Base-by-base conservation (phyloP, 352 stramenopile species). In the Phytophthora agathidicida region DNA sequence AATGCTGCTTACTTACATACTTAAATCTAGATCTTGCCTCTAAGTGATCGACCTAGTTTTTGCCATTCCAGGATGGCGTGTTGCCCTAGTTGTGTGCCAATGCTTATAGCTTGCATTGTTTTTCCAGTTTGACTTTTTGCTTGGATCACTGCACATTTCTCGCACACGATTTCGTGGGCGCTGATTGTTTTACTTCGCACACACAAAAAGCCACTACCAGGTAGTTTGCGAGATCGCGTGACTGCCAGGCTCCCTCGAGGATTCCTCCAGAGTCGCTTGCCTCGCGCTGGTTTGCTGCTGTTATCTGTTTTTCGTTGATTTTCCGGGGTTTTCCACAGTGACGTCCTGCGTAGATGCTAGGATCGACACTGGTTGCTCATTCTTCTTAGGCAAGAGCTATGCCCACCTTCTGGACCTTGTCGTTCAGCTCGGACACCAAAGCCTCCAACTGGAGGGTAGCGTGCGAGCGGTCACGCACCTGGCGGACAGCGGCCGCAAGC, bases 341-440 rank as follows among this genome's bases (percentile, higher is more conserved):
- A 14, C 30, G 49, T 46, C 30, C 17, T 20, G 19, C 17, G 16
- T 27, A n/a, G 26, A 13, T 6, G 32, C 22, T 17, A 28, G 30
- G 11, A 23, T 37, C 26, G 13, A 7, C n/a, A 53, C 26, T 19
- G 28, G 24, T 36, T 60, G 35, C 31, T 67, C 35, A 30, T 17
- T 46, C 60, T 38, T 11, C 26, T 49, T 68, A 91, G 32, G 75
- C 78, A 57, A 89, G 55, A 33, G 68, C 78, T 23, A 88, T 57
- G 22, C 75, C 73, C 37, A 89, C 74, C 19, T 71, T 86, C 24
- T 86, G 70, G 16, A 91, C 77, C 51, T 91, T 91, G 51, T 91
- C 82, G 9, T 79, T 86, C 20, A 91, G 62, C 48, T 91, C 82
- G 1, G 73, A 73, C 17, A 91, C 68, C 14, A 91, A 55, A 23